Evolutionary conservation across 2,329 filamentous ascomycete genomes (phyloP).

Genomic region (Colletotrichum tanaceti): DNA sequence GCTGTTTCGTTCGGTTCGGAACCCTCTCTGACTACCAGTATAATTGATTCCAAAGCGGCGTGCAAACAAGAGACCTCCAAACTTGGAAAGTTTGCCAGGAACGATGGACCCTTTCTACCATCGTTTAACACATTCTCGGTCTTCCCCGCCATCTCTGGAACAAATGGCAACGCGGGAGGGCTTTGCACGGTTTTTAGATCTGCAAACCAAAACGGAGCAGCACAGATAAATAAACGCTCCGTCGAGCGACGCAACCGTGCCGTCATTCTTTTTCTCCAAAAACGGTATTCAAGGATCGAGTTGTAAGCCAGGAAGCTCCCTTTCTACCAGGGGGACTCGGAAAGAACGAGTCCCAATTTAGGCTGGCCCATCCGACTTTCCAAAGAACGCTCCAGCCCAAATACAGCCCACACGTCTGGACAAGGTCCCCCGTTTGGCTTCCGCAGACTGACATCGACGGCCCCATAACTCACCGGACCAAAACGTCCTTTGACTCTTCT

Average conservation of each 20-base stretch:
- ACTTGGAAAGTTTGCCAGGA: no score
- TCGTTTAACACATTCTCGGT: no score
- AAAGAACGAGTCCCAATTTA: slow-evolving; percentile 21
- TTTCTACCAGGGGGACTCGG: not conserved
- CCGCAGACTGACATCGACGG: slow-evolving; percentile 29
- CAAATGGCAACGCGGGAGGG: not conserved
- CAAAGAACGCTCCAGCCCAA: slow-evolving; percentile 35
- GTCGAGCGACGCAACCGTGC: slow-evolving; percentile 23
- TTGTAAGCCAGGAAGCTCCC: not conserved
- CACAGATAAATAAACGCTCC: not conserved
- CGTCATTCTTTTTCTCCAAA: slow-evolving; percentile 25
- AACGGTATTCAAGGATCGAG: not conserved
- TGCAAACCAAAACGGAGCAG: not conserved
- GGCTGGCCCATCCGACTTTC: not conserved
- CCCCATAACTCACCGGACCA: slow-evolving; percentile 36
- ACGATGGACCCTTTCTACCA: not conserved
- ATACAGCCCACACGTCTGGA: slow-evolving; percentile 33
- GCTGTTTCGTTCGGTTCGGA: not conserved
- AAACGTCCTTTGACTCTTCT: slow-evolving; percentile 34
- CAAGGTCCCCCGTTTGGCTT: slow-evolving; percentile 23
- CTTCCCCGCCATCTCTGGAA: not conserved
- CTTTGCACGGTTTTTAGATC: slow-evolving; percentile 5
- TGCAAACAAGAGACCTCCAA: not conserved
- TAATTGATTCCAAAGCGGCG: not conserved
- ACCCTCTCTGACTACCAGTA: not conserved